Evolutionary conservation across 2,329 filamentous ascomycete species (phyloP), one percentile per base, ranked within the genome.

Genomic region (Penicillium sp.): DNA sequence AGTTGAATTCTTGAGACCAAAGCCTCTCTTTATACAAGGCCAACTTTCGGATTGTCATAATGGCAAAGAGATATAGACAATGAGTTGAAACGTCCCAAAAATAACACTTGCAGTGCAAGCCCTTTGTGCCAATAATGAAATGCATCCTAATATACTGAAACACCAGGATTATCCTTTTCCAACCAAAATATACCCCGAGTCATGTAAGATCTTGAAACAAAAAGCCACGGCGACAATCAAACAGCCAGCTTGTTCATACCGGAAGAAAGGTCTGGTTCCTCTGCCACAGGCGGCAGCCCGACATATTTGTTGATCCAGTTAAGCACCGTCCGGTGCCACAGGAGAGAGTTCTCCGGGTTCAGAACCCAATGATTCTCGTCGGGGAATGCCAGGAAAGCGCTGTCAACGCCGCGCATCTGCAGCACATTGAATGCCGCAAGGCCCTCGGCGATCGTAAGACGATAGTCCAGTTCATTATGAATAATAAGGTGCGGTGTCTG

Each of bases 381-480:
- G 0, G 88, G 87, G 64, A 95, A 95, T 16, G 82, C 84, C 55
- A 95, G 63, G 54, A 95, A 81, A 55, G 85, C 82, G 66, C 87
- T 93, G 16, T 87, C 83, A 1, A 95, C 77, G 0, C 82, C 82
- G 42, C 79, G 78, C 20, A 81, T 79, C 69, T 95, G 89, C 24
- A 95, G 73, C 6, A 89, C 84, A 54, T 95, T 94, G 72, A 95
- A 95, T 42, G 88, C 86, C 2, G 86, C 80, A 43, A 95, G 69
- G 0, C 89, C 90, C 67, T 96, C 91, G 0, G 85, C 82, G 44
- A 97, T 84, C 0, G 89, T 86, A 22, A 96, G 73, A 14, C 91
- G 80, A 65, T 95, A 97, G 67, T 97, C 91, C 26, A 93, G 77
- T 60, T 93, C 88, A 61, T 83, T 91, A 69, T 97, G 91, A 44